Evolutionary conservation across 2,329 filamentous ascomycete species (phyloP).

Genomic region (Venturia nashicola): DNA sequence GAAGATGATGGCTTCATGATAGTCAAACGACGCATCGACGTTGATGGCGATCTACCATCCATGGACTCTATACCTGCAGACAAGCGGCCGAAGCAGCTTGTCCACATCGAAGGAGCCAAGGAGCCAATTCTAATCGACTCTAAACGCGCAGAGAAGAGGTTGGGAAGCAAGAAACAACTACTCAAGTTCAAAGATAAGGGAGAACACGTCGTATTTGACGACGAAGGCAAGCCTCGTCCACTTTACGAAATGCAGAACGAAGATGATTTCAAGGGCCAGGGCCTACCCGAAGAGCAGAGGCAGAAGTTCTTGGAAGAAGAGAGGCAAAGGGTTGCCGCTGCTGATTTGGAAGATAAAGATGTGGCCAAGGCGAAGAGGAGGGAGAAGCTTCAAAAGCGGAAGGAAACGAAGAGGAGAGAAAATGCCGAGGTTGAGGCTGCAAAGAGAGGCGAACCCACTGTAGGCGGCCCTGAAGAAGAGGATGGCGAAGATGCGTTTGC

Average conservation of each 20-base stretch:
- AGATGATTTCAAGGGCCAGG: conserved; percentile 62
- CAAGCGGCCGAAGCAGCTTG: conserved; percentile 39
- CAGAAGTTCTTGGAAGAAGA: conserved; percentile 69
- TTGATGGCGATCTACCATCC: conserved; percentile 44
- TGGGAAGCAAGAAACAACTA: conserved; percentile 89
- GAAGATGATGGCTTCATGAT: conserved; percentile 67
- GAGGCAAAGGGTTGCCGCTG: conserved; percentile 54
- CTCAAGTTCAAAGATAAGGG: conserved; percentile 81
- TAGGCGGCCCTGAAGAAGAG: conserved; percentile 17
- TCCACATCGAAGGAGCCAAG: conserved; percentile 52
- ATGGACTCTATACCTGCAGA: conserved; percentile 20
- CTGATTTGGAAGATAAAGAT: conserved; percentile 74
- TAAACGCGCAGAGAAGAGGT: conserved; percentile 88
- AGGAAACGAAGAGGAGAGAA: conserved; percentile 50
- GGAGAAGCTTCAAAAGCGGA: conserved; percentile 64
- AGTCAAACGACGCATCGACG: conserved; percentile 76
- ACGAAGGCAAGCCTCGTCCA: conserved; percentile 74
- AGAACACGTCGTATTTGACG: conserved; percentile 80
- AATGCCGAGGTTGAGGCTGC: conserved; percentile 44
- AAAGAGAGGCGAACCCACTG: conserved; percentile 41
- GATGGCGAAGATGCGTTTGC: conserved; percentile 27
- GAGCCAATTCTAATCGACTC: conserved; percentile 78
- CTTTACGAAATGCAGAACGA: conserved; percentile 84
- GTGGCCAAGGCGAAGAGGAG: conserved; percentile 64
- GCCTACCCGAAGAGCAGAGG: conserved; percentile 64